Percentiles rank a stretch among this genome's conserved stretches.
phyloP scores from a whole-genome alignment of 106 monocot species.

The Allium fistulosum region DNA sequence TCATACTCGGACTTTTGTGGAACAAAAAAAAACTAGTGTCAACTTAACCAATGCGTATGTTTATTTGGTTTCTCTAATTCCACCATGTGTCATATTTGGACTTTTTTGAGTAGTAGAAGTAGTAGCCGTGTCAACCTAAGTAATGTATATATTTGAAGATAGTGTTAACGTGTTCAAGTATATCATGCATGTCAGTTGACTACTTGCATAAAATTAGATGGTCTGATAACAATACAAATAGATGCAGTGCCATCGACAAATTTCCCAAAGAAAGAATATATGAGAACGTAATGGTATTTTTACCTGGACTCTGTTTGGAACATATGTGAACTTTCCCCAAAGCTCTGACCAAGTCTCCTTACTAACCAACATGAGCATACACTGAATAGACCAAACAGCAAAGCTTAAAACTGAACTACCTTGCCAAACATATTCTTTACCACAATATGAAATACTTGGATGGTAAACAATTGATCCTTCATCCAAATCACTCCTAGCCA shows the following conservation, averaged over 20 bases:
- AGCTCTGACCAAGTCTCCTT: conserved; percentile 85
- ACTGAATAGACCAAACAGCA: conserved; percentile 83
- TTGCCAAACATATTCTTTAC: conserved; percentile 71
- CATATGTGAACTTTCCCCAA: conserved; percentile 95
- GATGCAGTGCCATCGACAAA: too few species aligned
- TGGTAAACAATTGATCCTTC: conserved; percentile 7
- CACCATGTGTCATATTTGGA: too few species aligned
- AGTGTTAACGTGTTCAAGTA: too few species aligned
- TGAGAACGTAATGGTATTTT: not conserved
- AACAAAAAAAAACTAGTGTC: too few species aligned
- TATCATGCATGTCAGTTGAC: too few species aligned
- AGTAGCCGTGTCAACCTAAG: too few species aligned
- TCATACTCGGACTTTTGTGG: too few species aligned
- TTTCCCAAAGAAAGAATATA: not conserved
- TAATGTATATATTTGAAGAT: too few species aligned
- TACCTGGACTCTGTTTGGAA: conserved; percentile 96
- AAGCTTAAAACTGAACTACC: conserved; percentile 62
- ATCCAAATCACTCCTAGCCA: conserved; percentile 28
- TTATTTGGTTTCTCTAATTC: too few species aligned
- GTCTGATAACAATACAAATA: not conserved
- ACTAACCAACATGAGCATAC: conserved; percentile 64
- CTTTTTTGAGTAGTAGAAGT: too few species aligned
- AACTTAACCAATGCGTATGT: too few species aligned
- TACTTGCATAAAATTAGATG: not conserved
- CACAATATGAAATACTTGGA: conserved; percentile 38